Percentiles rank a stretch among this genome's conserved stretches.
Conservation (phyloP, 2,329 filamentous ascomycete species). For the Apiospora rasikravindrae region DNA sequence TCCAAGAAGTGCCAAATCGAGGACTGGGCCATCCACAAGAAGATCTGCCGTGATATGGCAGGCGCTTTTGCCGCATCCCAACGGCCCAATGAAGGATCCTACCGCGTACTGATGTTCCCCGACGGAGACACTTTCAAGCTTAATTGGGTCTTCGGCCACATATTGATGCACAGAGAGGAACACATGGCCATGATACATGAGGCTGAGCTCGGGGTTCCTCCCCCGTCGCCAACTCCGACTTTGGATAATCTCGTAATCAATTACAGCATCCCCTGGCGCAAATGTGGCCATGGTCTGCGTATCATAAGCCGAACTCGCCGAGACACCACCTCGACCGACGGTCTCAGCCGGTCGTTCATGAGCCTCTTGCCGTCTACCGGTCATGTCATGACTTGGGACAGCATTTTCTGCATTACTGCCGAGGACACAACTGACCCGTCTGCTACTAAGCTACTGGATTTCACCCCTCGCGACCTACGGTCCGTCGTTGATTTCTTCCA, state of each 20-base stretch:
- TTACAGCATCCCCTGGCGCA: not conserved
- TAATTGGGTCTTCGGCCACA: too few species aligned
- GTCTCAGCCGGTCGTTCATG: not conserved
- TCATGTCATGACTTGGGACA: not conserved
- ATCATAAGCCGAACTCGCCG: too few species aligned
- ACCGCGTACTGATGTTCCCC: not conserved
- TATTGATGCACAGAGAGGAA: too few species aligned
- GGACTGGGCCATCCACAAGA: not conserved
- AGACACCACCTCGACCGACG: too few species aligned
- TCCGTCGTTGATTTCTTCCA: not conserved
- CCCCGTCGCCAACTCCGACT: too few species aligned
- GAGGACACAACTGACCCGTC: too few species aligned
- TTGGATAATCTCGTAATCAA: not conserved
- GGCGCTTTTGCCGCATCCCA: not conserved
- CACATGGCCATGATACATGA: too few species aligned
- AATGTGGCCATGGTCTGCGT: not conserved
- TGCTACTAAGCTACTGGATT: not conserved
- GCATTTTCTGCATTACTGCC: not conserved
- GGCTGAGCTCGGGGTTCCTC: too few species aligned
- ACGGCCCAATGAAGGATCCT: not conserved
- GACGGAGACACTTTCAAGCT: too few species aligned
- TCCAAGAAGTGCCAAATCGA: not conserved
- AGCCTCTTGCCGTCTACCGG: not conserved
- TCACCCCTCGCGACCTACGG: not conserved
- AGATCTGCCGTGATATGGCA: not conserved